A percentile compares a stretch with the other conserved stretches of the same genome.
These are phyloP conservation scores for Diaporthe australafricana DNA, from an alignment of 2,329 filamentous ascomycete genomes.

Conservation along the genomic window DNA sequence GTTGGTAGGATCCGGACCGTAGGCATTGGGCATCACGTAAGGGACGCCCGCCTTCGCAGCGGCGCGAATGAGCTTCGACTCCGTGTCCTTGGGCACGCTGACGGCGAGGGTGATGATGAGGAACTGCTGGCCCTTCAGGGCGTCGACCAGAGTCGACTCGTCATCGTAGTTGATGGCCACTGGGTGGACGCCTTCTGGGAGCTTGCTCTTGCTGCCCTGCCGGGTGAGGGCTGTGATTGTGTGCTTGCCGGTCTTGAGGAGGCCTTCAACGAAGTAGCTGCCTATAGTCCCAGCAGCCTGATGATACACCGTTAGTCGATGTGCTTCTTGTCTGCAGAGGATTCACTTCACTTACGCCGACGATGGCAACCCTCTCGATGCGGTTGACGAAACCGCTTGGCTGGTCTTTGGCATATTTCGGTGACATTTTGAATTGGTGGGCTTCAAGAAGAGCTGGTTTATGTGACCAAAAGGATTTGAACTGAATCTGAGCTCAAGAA, in stretches of 20 bases:
- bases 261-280: conserved; percentile 49
- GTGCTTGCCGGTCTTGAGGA: conserved; percentile 61
- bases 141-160: conserved; percentile 56
- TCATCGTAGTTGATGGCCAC: conserved; percentile 58
- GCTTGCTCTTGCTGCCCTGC: conserved; percentile 50
- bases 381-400: conserved; percentile 47
- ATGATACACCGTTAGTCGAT: background rate
- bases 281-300: conserved; percentile 58
- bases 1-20: conserved; percentile 53
- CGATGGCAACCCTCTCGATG: conserved; percentile 57
- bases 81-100: conserved; percentile 55
- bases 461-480: no score
- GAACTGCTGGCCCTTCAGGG: conserved; percentile 66
- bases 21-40: conserved; percentile 68
- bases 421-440: conserved; percentile 18
- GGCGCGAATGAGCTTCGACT: conserved; percentile 63
- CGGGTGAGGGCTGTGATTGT: conserved; percentile 64
- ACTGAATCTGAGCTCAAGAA: no score
- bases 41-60: conserved; percentile 66
- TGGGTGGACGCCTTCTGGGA: conserved; percentile 58
- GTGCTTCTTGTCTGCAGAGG: background rate
- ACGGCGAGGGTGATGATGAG: conserved; percentile 66
- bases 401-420: conserved; percentile 40
- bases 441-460: background rate
- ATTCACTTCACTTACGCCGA: conserved; percentile 54